Evolutionary conservation across 768 basidiomycete species (phyloP), one percentile per base, ranked within the genome.

Genomic region (Erythrobasidium yunnanense): DNA sequence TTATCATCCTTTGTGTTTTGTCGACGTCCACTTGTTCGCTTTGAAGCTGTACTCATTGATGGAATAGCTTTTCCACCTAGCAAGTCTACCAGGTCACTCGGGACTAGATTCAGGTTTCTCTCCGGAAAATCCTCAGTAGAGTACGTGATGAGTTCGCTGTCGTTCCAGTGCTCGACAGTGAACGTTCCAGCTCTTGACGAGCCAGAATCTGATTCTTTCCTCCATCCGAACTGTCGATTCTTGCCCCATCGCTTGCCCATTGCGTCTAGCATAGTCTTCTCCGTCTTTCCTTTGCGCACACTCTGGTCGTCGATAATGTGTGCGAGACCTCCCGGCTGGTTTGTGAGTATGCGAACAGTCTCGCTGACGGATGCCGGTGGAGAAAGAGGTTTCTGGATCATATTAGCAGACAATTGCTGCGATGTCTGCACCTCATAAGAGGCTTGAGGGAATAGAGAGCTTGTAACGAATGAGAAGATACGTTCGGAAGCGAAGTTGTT

Each of bases 261-360:
- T 0, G 92, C 89, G 71, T 95, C 90, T 7, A 92, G 83, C 90
- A 97, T 95, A 0, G 87, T 88, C 58, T 86, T 82, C 72, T 93
- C 90, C 1, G 86, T 92, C 83, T 92, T 91, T 78, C 90, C 92
- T 65, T 83, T 81, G 38, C 87, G 81, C 13, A 87, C 82, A 0
- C 91, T 87, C 76, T 95, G 91, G 74, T 97, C 93, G 73, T 97
- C 92, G 87, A 96, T 89, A 76, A 97, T 96, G 72, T 93, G 90
- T 57, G 96, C 84, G 32, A 99, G 79, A 1, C 95, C 95, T 8
- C 91, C 92, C 1, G 88, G 90, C 60, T 80, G 80, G 73, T 89
- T 86, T 73, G 90, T 86, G 45, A 97, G 78, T 30, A 99, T 79
- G 6, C 89, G 83, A 30, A 97, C 77, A 75, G 96, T 97, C 77